Base-by-base conservation (phyloP, 305 asterid species). In the Withania somnifera region DNA sequence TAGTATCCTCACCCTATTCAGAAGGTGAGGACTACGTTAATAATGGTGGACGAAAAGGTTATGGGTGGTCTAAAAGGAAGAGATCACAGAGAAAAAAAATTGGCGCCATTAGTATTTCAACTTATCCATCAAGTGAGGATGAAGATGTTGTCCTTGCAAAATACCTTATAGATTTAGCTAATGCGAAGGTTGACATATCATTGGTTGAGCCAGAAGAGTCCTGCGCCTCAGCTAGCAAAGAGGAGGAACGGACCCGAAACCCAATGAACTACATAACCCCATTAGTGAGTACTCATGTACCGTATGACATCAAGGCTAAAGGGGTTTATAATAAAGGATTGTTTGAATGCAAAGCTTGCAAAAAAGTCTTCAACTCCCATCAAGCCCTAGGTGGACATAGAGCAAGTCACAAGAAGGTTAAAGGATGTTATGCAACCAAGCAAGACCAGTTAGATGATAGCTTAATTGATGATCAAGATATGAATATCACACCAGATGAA, bases 371-470 rank as follows among this genome's bases (percentile, higher is more conserved):
- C 84, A 92, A 88, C 66, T 96, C 99, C 6, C 99, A 96, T 82
- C 99, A 96, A 83, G 99, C 99, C 10, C 69, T 96, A 11, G 99
- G 99, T 0, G 98, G 98, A 0, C 99, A 96, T 11, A 87, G 98
- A 28, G 99, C 99, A 5, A 96, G 99, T 78, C 99, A 96, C 87
- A 94, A 96, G 81, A 96, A 94, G 87, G 97, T 96, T 2, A 96
- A 96, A 82, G 99, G 99, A 0, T 96, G 99, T 77, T 94, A 89
- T 32, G 98, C 98, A 11, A 91, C 97, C 1, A 94, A 90, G 50
- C 97, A 90, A 83, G 97, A 94, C 50, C 92, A 85, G 24, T 15
- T 64, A 0, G 86, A 87, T 0, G 88, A 86, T 7, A 75, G 11
- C 9, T 32, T 85, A 50, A 83, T 79, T 15, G 61, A 50, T 2